phyloP scores from a whole-genome alignment of 73 alveolate genomes.

The Tetrahymena borealis region DNA sequence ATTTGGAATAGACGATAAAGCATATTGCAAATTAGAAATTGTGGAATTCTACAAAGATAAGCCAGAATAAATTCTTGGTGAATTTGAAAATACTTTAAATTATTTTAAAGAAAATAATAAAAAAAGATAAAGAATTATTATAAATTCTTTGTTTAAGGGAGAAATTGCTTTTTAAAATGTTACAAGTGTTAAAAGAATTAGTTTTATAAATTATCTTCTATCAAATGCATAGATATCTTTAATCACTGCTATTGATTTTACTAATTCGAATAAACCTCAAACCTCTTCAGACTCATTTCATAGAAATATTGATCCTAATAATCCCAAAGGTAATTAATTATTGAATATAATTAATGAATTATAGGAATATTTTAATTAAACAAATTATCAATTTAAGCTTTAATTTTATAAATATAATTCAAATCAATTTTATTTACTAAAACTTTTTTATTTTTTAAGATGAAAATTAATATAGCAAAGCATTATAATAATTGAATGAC shows the following conservation, averaged over 20 bases:
- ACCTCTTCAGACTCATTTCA: constrained; percentile 57
- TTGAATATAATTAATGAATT: too few species aligned
- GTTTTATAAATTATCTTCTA: constrained; percentile 77
- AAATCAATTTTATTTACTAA: too few species aligned
- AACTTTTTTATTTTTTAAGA: constrained; percentile 25
- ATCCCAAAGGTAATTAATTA: neutral
- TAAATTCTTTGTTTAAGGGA: constrained; percentile 20
- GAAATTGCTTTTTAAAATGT: constrained; percentile 13
- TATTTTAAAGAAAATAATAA: constrained; percentile 26
- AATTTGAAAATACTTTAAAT: constrained; percentile 21
- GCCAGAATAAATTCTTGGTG: constrained; percentile 35
- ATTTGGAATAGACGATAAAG: constrained; percentile 37
- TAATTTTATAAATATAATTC: too few species aligned
- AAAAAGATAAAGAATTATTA: constrained; percentile 7
- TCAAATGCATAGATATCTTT: constrained; percentile 86
- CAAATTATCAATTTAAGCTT: too few species aligned
- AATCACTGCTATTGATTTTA: constrained; percentile 83
- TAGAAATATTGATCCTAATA: neutral
- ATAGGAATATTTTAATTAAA: too few species aligned
- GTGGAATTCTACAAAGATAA: constrained; percentile 25
- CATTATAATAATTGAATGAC: constrained; percentile 68
- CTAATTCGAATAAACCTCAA: constrained; percentile 82
- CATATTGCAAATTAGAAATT: constrained; percentile 18
- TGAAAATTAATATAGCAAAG: constrained; percentile 68
- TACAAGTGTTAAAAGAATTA: constrained; percentile 26